Percentiles rank a stretch among this genome's conserved stretches.
Conservation (phyloP, 1,284 basidiomycete genomes). For the Flammula alnicola region DNA sequence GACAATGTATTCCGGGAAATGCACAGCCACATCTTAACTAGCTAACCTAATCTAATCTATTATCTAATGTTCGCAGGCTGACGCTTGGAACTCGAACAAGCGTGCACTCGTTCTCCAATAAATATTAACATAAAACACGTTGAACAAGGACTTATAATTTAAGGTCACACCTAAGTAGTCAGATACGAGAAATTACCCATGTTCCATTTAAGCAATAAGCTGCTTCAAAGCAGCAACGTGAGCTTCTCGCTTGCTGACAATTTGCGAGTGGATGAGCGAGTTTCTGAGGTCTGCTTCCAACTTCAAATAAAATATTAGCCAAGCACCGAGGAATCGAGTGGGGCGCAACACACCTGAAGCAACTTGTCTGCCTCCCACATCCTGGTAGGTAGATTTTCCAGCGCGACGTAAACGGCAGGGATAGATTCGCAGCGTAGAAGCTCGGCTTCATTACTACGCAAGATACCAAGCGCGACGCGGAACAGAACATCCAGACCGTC, state of each 20-base stretch:
- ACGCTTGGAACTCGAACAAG: too few relatives aligned
- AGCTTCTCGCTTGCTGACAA: constrained; percentile 65
- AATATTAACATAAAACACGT: too few relatives aligned
- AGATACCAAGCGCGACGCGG: constrained; percentile 85
- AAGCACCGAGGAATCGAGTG: not conserved
- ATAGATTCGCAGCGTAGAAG: constrained; percentile 83
- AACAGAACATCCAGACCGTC: constrained; percentile 94
- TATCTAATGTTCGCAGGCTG: too few relatives aligned
- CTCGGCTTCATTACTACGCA: constrained; percentile 84
- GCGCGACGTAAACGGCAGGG: constrained; percentile 83
- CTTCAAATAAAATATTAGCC: constrained; percentile 37
- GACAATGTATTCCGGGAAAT: too few relatives aligned
- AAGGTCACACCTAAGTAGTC: too few relatives aligned
- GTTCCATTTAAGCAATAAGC: too few relatives aligned
- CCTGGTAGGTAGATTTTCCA: constrained; percentile 86
- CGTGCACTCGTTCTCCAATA: too few relatives aligned
- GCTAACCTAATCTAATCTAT: too few relatives aligned
- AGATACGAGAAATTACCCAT: too few relatives aligned
- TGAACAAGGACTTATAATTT: too few relatives aligned
- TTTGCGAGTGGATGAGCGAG: constrained; percentile 69
- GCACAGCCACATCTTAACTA: too few relatives aligned
- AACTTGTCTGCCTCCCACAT: constrained; percentile 94
- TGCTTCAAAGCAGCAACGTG: constrained; percentile 57
- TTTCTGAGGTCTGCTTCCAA: constrained; percentile 71
- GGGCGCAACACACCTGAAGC: constrained; percentile 64